Conservation (phyloP, 106 monocot species). For the Acanthochlamys bracteata region DNA sequence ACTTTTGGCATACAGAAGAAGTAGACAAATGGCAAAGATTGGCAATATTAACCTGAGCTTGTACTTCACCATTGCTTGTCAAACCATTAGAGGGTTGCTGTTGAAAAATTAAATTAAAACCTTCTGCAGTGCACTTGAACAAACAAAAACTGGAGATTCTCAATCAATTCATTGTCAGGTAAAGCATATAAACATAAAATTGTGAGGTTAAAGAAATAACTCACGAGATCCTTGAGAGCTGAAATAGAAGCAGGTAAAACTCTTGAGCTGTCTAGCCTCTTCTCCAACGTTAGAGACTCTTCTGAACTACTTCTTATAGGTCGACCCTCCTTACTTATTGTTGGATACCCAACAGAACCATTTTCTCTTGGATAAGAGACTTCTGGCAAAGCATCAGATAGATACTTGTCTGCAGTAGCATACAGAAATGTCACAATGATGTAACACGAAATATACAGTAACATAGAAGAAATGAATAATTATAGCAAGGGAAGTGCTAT, state of each 20-base stretch:
- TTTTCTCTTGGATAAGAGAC: conserved; percentile 40
- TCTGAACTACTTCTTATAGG: conserved; percentile 34
- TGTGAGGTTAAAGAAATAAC: conserved; percentile 4
- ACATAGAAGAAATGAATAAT: no score
- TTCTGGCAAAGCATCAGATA: conserved; percentile 30
- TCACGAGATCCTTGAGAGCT: conserved; percentile 70
- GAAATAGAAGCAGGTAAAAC: conserved; percentile 25
- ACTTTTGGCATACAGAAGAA: background rate
- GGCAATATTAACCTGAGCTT: conserved; percentile 45
- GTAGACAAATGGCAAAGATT: background rate
- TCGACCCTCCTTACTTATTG: conserved; percentile 25
- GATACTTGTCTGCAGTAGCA: conserved; percentile 61
- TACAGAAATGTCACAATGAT: background rate
- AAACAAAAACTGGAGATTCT: background rate
- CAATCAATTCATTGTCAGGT: background rate
- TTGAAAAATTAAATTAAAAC: conserved; percentile 59
- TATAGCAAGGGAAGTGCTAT: no score
- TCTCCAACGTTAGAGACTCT: conserved; percentile 19
- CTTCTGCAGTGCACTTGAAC: conserved; percentile 62
- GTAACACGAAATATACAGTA: background rate
- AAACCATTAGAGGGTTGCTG: conserved; percentile 25
- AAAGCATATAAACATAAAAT: no score
- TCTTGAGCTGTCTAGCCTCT: conserved; percentile 24
- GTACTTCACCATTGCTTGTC: conserved; percentile 27
- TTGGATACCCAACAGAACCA: conserved; percentile 37